A percentile compares a stretch with the other conserved stretches of the same genome.
These are phyloP conservation scores for Globisporangium emineosum DNA, from an alignment of 352 stramenopile genomes.

Conservation along the genomic window DNA sequence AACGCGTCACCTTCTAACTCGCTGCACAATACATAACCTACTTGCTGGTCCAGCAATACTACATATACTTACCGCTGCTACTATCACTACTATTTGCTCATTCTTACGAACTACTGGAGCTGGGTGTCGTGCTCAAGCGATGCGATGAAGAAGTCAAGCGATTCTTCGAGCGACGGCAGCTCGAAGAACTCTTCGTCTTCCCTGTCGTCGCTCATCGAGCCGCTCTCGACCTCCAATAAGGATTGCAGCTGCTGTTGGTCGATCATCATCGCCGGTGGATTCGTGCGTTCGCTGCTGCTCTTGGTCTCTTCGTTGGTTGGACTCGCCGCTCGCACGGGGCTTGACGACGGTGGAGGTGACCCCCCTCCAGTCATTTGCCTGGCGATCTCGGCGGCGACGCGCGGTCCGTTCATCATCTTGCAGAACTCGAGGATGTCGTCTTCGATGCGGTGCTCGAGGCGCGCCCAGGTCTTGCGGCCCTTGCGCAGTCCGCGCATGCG, in stretches of 20 bases:
- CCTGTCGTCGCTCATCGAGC: neutral
- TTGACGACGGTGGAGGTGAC: neutral
- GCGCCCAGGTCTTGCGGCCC: slow-evolving; percentile 12
- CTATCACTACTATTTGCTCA: no score
- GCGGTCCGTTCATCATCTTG: slow-evolving; percentile 18
- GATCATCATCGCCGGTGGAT: neutral
- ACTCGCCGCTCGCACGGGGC: neutral
- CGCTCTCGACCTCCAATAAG: neutral
- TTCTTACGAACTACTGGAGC: no score
- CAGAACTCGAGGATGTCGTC: neutral
- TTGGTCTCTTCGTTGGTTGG: neutral
- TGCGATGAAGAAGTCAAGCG: slow-evolving; percentile 53
- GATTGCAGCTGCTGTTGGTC: neutral
- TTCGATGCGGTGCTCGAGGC: slow-evolving; percentile 23
- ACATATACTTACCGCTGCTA: neutral
- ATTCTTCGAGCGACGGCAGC: slow-evolving; percentile 47
- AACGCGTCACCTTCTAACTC: no score
- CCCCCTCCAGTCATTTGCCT: neutral
- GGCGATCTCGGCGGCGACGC: slow-evolving; percentile 6
- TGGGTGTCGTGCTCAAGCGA: slow-evolving; percentile 31
- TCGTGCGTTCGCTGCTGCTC: neutral
- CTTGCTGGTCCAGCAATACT: neutral
- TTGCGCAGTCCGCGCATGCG: slow-evolving; percentile 27
- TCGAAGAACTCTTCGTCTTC: slow-evolving; percentile 18
- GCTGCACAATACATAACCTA: no score